These are phyloP conservation scores for Groenewaldozyma sp. DNA, from an alignment of 1,139 yeast species.

Conservation along the genomic window DNA sequence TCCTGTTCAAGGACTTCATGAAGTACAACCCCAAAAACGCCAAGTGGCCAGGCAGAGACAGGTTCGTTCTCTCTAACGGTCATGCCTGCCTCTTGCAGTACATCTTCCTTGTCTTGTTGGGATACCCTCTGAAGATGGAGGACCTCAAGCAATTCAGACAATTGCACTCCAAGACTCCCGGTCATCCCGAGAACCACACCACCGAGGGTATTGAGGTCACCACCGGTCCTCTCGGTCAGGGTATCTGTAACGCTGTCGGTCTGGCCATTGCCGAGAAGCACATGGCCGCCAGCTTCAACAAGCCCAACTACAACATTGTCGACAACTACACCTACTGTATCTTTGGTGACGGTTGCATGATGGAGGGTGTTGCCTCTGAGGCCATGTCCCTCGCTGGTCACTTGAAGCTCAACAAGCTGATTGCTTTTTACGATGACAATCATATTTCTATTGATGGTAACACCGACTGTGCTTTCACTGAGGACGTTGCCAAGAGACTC, in stretches of 20 bases:
- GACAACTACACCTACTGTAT: slow-evolving; percentile 73
- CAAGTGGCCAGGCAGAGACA: slow-evolving; percentile 87
- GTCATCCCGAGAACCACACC: slow-evolving; percentile 78
- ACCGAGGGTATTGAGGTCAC: slow-evolving; percentile 92
- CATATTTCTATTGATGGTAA: slow-evolving; percentile 95
- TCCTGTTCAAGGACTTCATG: slow-evolving; percentile 63
- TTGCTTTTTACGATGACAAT: slow-evolving; percentile 96
- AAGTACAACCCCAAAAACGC: slow-evolving; percentile 87
- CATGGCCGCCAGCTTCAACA: slow-evolving; percentile 89
- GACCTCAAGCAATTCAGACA: slow-evolving; percentile 92
- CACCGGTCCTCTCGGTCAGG: slow-evolving; percentile 99
- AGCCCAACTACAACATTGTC: slow-evolving; percentile 58
- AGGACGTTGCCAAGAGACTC: slow-evolving; percentile 80
- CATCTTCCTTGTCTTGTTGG: slow-evolving; percentile 76
- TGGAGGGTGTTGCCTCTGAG: slow-evolving; percentile 97
- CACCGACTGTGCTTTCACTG: slow-evolving; percentile 88
- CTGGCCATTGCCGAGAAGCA: slow-evolving; percentile 91
- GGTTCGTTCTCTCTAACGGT: slow-evolving; percentile 93
- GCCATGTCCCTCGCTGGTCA: slow-evolving; percentile 96
- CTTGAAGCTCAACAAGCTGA: slow-evolving; percentile 85
- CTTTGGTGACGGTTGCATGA: slow-evolving; percentile 97
- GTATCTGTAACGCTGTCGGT: slow-evolving; percentile 95
- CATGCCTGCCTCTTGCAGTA: slow-evolving; percentile 93
- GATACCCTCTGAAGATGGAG: slow-evolving; percentile 72
- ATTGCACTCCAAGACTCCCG: slow-evolving; percentile 85